Conservation (phyloP, 306 rosid genomes). For the Inga leiocalycina region DNA sequence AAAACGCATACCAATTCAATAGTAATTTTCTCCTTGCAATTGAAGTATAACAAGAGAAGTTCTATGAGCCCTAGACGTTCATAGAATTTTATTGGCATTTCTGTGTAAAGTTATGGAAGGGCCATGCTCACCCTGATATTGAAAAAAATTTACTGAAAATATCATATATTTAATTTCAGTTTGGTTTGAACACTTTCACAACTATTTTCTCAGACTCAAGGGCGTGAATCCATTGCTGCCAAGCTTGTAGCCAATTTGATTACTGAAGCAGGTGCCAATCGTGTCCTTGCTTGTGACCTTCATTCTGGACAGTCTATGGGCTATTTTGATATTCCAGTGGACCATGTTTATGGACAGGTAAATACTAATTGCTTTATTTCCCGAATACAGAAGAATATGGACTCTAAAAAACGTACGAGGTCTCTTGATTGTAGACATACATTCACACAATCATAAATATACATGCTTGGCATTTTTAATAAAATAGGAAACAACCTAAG, state of each 20-base stretch:
- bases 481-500: neutral
- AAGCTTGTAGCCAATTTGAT: constrained; percentile 98
- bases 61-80: constrained; percentile 2
- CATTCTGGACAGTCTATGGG: constrained; percentile 99
- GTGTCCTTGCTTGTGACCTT: constrained; percentile 99
- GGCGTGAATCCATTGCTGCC: constrained; percentile 99
- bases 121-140: neutral
- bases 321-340: constrained; percentile 97
- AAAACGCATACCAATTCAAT: neutral
- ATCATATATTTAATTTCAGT: constrained; percentile 16
- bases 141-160: constrained; percentile 2
- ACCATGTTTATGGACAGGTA: constrained; percentile 99
- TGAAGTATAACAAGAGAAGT: neutral
- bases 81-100: constrained; percentile 4
- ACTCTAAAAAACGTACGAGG: constrained; percentile 9
- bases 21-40: constrained; percentile 15
- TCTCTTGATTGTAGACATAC: constrained; percentile 12
- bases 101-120: constrained; percentile 12
- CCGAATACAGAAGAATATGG: constrained; percentile 12
- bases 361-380: constrained; percentile 18
- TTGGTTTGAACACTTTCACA: constrained; percentile 22
- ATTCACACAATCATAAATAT: neutral
- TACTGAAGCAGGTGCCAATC: constrained; percentile 99
- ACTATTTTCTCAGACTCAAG: constrained; percentile 74
- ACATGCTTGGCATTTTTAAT: neutral